phyloP scores from a whole-genome alignment of 108 stramenopile genomes.

The Discostella pseudostelligera region DNA sequence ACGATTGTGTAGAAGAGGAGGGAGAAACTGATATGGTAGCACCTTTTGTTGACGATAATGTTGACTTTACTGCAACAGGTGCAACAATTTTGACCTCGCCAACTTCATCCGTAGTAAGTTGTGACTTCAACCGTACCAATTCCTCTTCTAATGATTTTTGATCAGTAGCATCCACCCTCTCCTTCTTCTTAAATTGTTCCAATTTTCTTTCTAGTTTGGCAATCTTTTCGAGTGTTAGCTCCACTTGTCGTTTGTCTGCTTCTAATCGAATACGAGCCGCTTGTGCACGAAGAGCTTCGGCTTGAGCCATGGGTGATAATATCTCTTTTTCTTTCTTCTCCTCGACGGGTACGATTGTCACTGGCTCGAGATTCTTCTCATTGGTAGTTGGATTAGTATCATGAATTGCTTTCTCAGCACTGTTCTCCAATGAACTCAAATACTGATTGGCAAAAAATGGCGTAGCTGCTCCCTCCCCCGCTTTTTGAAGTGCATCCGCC shows the following conservation, averaged over 20 bases:
- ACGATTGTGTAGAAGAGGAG: constrained; percentile 11
- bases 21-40: neutral
- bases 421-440: neutral
- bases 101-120: constrained; percentile 50
- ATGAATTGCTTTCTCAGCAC: neutral
- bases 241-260: constrained; percentile 65
- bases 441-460: neutral
- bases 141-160: constrained; percentile 32
- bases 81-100: constrained; percentile 8
- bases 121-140: constrained; percentile 41
- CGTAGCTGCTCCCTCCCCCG: neutral
- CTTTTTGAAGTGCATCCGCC: too few species aligned
- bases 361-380: neutral
- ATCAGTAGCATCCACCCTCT: constrained; percentile 19
- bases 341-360: neutral
- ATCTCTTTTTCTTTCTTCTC: constrained; percentile 1
- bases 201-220: constrained; percentile 54
- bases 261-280: constrained; percentile 69
- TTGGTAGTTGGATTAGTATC: neutral
- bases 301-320: constrained; percentile 15
- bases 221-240: constrained; percentile 72
- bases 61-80: constrained; percentile 10
- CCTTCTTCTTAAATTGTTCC: constrained; percentile 19
- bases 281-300: constrained; percentile 49
- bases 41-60: neutral